Percentiles rank a stretch among this genome's conserved stretches.
Conservation (phyloP, 2,329 filamentous ascomycete species). For the Fusarium clavum region DNA sequence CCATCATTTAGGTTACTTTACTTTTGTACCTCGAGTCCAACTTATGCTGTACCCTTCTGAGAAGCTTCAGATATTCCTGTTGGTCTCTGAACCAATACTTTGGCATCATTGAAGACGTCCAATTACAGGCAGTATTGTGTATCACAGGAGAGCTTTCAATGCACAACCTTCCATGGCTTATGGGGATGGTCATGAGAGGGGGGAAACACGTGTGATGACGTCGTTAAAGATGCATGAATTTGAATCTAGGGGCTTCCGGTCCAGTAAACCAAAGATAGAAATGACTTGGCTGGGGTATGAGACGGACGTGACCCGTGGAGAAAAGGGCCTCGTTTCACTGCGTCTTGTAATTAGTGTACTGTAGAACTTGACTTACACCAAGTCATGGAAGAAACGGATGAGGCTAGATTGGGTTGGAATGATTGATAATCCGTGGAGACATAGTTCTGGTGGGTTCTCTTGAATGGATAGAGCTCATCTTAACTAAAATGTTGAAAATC, state of each 20-base stretch:
- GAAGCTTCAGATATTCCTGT: not conserved
- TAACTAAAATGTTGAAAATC: not conserved
- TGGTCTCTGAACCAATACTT: not conserved
- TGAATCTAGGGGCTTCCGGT: conserved; percentile 17
- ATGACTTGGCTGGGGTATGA: conserved; percentile 22
- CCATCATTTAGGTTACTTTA: not conserved
- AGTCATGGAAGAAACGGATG: conserved; percentile 2
- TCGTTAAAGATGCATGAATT: conserved; percentile 30
- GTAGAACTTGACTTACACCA: conserved; percentile 4
- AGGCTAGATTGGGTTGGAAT: conserved; percentile 7
- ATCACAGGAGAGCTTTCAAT: conserved; percentile 8
- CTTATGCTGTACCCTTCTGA: not conserved
- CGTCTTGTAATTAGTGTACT: not conserved
- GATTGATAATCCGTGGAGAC: conserved; percentile 33
- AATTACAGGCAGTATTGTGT: conserved; percentile 7
- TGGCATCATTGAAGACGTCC: not conserved
- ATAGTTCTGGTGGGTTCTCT: conserved; percentile 31
- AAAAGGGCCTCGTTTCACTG: conserved; percentile 30
- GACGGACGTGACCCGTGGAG: conserved; percentile 15
- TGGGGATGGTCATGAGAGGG: conserved; percentile 31
- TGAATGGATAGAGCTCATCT: conserved; percentile 16
- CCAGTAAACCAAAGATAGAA: conserved; percentile 30
- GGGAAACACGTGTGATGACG: conserved; percentile 35
- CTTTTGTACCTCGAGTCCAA: not conserved
- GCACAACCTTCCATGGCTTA: conserved; percentile 8